A percentile compares a stretch with the other conserved stretches of the same genome.
Evolutionary conservation across 2,329 filamentous ascomycete species (phyloP).

Genomic region (Didymella arachidicola): DNA sequence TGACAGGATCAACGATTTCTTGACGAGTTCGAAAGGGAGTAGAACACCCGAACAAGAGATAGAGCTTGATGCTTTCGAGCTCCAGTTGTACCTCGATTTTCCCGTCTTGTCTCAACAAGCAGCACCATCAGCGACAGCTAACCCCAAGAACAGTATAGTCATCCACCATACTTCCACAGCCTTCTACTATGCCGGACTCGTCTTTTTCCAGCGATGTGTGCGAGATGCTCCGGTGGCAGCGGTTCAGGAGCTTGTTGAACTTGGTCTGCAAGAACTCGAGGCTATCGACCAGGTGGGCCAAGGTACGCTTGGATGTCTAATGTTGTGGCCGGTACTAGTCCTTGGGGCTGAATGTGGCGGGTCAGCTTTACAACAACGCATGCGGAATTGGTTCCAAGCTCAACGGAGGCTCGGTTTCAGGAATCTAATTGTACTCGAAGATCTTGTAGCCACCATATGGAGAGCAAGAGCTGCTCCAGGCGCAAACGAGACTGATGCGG

Average conservation of each 20-base stretch:
- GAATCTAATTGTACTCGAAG: slow-evolving; percentile 17
- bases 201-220: slow-evolving; percentile 22
- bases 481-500: background rate
- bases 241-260: slow-evolving; percentile 20
- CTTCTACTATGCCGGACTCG: slow-evolving; percentile 23
- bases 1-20: slow-evolving; percentile 11
- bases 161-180: slow-evolving; percentile 21
- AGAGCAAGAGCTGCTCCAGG: background rate
- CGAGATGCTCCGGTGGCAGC: slow-evolving; percentile 4
- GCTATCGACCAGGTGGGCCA: slow-evolving; percentile 18
- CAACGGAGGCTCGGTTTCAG: slow-evolving; percentile 21
- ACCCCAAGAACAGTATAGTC: background rate
- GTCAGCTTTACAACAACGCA: slow-evolving; percentile 5
- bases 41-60: slow-evolving; percentile 10
- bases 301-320: slow-evolving; percentile 19
- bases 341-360: slow-evolving; percentile 20
- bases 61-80: slow-evolving; percentile 21
- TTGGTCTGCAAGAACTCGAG: slow-evolving; percentile 20
- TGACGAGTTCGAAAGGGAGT: background rate
- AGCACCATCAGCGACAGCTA: background rate
- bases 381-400: slow-evolving; percentile 17
- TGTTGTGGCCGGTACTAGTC: slow-evolving; percentile 24
- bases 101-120: slow-evolving; percentile 2
- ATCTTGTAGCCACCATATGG: slow-evolving; percentile 20
- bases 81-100: slow-evolving; percentile 24